Percentiles rank a stretch among this genome's conserved stretches.
Conservation (phyloP, 257 asterid species). For the Scutellaria barbata region DNA sequence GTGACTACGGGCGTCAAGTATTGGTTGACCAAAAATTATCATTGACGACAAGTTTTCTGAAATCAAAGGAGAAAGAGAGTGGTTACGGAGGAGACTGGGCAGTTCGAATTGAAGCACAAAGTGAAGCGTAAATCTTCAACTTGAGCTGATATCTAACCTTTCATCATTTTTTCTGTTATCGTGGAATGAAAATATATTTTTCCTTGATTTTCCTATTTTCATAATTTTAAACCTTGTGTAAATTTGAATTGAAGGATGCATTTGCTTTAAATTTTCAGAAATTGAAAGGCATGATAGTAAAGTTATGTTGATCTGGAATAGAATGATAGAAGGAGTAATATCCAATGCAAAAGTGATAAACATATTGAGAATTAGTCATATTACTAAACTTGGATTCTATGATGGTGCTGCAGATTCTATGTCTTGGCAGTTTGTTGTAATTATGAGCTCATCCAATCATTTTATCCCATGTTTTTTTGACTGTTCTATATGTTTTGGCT, state of each 20-base stretch:
- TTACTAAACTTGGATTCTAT: slow-evolving; percentile 24
- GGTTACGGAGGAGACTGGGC: slow-evolving; percentile 99
- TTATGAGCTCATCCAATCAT: not conserved
- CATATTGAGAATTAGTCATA: slow-evolving; percentile 16
- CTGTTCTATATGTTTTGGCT: slow-evolving; percentile 9
- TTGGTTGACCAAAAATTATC: slow-evolving; percentile 76
- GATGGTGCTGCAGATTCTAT: slow-evolving; percentile 2
- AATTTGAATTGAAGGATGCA: slow-evolving; percentile 25
- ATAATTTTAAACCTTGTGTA: slow-evolving; percentile 1
- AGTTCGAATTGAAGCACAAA: slow-evolving; percentile 69
- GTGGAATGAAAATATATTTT: slow-evolving; percentile 10
- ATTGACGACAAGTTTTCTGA: slow-evolving; percentile 82
- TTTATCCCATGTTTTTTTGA: slow-evolving; percentile 1
- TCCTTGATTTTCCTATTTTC: slow-evolving; percentile 26
- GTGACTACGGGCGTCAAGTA: slow-evolving; percentile 89
- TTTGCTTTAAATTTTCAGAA: slow-evolving; percentile 28
- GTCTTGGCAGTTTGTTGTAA: slow-evolving; percentile 11
- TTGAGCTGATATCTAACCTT: not conserved
- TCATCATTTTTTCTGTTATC: slow-evolving; percentile 2
- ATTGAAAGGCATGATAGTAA: slow-evolving; percentile 23
- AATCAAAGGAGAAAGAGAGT: slow-evolving; percentile 72
- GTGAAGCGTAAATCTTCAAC: slow-evolving; percentile 57
- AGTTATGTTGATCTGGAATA: slow-evolving; percentile 11
- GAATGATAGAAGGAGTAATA: not conserved
- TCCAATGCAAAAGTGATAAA: slow-evolving; percentile 23